phyloP scores from a whole-genome alignment of 768 basidiomycete genomes.

The Rhizopogon roseolus region DNA sequence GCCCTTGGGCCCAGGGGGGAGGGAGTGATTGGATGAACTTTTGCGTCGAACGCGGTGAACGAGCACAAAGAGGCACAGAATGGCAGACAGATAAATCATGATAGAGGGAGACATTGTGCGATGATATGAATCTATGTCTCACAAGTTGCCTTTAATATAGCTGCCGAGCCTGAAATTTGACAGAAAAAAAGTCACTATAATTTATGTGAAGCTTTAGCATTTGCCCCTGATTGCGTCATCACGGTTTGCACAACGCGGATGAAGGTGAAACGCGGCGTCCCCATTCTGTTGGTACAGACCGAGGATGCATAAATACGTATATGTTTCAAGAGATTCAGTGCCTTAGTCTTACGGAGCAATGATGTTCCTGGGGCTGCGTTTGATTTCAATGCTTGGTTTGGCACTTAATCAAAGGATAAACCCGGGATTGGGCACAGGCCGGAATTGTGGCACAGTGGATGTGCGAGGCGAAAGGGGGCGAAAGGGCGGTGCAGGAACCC shows the following conservation, averaged over 20 bases:
- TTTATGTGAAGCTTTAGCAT: not conserved
- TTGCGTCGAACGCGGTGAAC: constrained; percentile 10
- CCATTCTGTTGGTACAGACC: not conserved
- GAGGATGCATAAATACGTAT: not conserved
- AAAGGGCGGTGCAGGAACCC: not conserved
- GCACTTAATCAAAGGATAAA: not conserved
- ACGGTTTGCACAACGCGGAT: no score
- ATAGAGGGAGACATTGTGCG: constrained; percentile 1
- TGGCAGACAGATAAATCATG: constrained; percentile 3
- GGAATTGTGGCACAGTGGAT: not conserved
- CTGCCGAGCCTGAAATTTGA: not conserved
- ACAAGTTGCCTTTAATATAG: not conserved
- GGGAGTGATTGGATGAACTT: not conserved
- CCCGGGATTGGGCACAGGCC: not conserved
- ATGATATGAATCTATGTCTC: not conserved
- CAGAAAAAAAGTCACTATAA: not conserved
- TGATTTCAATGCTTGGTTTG: not conserved
- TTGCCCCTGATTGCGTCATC: not conserved
- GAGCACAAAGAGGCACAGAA: constrained; percentile 8
- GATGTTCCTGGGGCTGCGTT: not conserved
- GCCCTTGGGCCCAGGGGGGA: constrained; percentile 28
- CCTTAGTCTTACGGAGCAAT: no score
- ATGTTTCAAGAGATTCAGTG: not conserved
- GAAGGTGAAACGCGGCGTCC: no score
- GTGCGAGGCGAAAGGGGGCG: not conserved